Evolutionary conservation across 106 monocot species (phyloP).

Genomic region (Amphibolis antarctica): DNA sequence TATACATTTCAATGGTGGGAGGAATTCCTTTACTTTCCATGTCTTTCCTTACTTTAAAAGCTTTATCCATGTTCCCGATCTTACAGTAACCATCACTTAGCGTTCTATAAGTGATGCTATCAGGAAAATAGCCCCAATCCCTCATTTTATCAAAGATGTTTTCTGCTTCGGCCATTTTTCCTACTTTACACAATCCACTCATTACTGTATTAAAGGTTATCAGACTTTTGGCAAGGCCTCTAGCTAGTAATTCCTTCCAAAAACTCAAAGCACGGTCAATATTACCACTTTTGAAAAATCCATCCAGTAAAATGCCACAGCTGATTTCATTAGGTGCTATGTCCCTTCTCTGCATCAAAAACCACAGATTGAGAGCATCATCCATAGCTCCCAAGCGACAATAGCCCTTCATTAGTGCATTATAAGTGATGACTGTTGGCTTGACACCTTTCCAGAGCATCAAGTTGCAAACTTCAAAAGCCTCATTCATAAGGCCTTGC

Average conservation of each 20-base stretch:
- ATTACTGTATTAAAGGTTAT: conserved; percentile 60
- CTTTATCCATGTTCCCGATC: conserved; percentile 44
- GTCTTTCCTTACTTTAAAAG: conserved; percentile 38
- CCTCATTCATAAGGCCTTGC: conserved; percentile 50
- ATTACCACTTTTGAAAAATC: conserved; percentile 57
- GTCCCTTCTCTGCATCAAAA: conserved; percentile 76
- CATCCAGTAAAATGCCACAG: conserved; percentile 65
- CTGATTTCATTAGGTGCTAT: conserved; percentile 81
- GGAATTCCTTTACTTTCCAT: conserved; percentile 53
- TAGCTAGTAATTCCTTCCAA: conserved; percentile 64
- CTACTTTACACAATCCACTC: conserved; percentile 70
- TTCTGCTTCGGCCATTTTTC: conserved; percentile 58
- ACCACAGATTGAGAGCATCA: conserved; percentile 80
- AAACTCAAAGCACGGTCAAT: conserved; percentile 48
- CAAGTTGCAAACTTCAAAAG: conserved; percentile 52
- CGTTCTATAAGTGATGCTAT: conserved; percentile 56
- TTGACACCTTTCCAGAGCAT: conserved; percentile 48
- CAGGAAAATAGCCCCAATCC: conserved; percentile 55
- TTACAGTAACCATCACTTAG: conserved; percentile 79
- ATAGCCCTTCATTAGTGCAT: conserved; percentile 75
- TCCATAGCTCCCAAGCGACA: conserved; percentile 31
- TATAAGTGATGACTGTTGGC: conserved; percentile 56
- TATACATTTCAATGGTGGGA: conserved; percentile 70
- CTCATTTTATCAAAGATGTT: conserved; percentile 54
- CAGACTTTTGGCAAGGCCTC: conserved; percentile 54